phyloP scores from a whole-genome alignment of 768 basidiomycete species.

The Inosperma sp. region DNA sequence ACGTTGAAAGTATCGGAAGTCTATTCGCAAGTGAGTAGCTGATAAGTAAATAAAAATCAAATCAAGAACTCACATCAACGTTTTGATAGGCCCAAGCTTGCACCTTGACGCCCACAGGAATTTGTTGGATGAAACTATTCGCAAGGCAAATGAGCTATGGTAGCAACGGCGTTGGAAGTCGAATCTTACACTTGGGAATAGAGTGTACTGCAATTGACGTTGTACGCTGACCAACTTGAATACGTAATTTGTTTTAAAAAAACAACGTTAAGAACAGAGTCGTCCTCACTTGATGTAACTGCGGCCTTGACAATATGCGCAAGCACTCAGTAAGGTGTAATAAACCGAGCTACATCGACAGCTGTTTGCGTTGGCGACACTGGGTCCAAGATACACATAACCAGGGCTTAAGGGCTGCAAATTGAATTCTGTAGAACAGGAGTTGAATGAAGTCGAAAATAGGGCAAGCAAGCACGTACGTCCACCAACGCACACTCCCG shows the following conservation, averaged over 20 bases:
- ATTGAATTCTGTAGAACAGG: constrained; percentile 26
- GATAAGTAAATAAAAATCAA: background rate
- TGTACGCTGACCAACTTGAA: constrained; percentile 46
- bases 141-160: background rate
- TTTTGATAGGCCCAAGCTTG: constrained; percentile 49
- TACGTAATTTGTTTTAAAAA: constrained; percentile 3
- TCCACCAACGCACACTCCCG: constrained; percentile 37
- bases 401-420: constrained; percentile 28
- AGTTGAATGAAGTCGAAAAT: background rate
- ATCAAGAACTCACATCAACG: constrained; percentile 30
- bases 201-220: constrained; percentile 41
- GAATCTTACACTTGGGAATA: constrained; percentile 33
- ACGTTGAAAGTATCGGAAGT: constrained; percentile 29
- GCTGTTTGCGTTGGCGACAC: constrained; percentile 27
- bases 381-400: constrained; percentile 38
- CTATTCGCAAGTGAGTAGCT: background rate
- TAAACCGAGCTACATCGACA: constrained; percentile 51
- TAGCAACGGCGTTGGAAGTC: background rate
- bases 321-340: constrained; percentile 51
- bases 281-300: constrained; percentile 27
- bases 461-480: constrained; percentile 20
- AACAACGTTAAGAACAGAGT: background rate
- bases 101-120: constrained; percentile 41
- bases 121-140: constrained; percentile 31
- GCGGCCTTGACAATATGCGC: constrained; percentile 43